Base-by-base conservation (phyloP, 2,329 filamentous ascomycete species). In the Rhynchosporium secalis region DNA sequence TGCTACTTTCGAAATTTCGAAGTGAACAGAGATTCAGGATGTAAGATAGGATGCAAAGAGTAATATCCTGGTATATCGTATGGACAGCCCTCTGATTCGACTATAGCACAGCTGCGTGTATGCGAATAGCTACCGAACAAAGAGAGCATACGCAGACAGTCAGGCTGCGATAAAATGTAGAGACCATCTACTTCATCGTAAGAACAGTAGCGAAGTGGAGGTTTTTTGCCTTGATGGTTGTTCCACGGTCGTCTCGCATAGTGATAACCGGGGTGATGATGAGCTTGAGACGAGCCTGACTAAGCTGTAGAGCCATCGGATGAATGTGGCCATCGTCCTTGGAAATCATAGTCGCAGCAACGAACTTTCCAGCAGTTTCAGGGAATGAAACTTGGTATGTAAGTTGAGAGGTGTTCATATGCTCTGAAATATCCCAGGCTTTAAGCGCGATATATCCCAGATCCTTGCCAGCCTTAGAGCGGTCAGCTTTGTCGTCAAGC, bases 221-320 rank as follows among this genome's bases (percentile, higher is more conserved):
- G 20, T 67, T 70, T 62, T 71, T 71, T 5, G 65, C 68, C n/a
- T 63, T 65, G 52, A 72, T 69, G 0, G 67, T 69, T 0, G 65
- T 64, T 0, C 67, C 67, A 38, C 66, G 65, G 43, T 85, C 82
- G 65, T 83, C 82, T 38, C 82, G 77, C 67, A 82, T 78, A 1
- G 81, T 84, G 51, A 85, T 78, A 8, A 80, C 78, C 0, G 83
- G 83, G 0, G 83, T 84, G 4, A 82, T 79, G 33, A 82, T 80
- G 1, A 84, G 75, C 58, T 80, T 79, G n/a, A 86, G 72, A 4
- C 82, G 79, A 73, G 76, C 80, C 68, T 84, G 81, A 68, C 77
- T 77, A 5, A 76, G 73, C 73, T 84, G 81, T 26, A 85, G 72
- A 57, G 78, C 75, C 60, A 76, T 71, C 0, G 77, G 74, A 41